These are phyloP conservation scores for Coemansia sp. DNA, from an alignment of 192 early-diverging fungal genomes.

Conservation along the genomic window DNA sequence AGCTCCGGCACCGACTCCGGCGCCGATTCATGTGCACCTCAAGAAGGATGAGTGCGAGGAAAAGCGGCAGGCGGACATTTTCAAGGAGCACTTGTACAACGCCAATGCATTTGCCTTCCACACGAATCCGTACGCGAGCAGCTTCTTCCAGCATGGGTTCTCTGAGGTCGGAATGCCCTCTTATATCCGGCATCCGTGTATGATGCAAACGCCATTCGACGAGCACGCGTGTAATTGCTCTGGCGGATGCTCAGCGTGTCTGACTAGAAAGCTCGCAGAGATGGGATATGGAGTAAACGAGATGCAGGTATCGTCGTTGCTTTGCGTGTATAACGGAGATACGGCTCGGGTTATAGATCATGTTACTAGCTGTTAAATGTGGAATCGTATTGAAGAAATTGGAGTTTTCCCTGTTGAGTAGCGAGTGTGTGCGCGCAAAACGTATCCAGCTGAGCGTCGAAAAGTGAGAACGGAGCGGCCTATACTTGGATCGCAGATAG, in stretches of 20 bases:
- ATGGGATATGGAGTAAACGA: slow-evolving; percentile 6
- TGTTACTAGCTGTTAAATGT: background rate
- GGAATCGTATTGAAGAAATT: background rate
- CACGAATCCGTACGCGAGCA: slow-evolving; percentile 39
- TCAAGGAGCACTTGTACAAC: slow-evolving; percentile 22
- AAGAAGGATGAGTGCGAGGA: background rate
- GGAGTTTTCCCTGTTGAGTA: too few species aligned
- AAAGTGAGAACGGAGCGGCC: too few species aligned
- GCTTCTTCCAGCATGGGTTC: slow-evolving; percentile 48
- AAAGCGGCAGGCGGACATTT: slow-evolving; percentile 15
- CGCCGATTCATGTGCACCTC: background rate
- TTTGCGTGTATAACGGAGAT: slow-evolving; percentile 8
- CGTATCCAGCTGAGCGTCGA: too few species aligned
- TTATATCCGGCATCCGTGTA: slow-evolving; percentile 28
- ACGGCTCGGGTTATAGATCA: background rate
- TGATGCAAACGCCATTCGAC: slow-evolving; percentile 45
- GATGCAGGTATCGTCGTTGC: slow-evolving; percentile 6
- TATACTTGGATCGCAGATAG: too few species aligned
- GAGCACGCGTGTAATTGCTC: slow-evolving; percentile 15
- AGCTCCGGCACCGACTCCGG: background rate
- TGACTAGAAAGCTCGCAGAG: background rate
- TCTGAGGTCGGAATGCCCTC: slow-evolving; percentile 38
- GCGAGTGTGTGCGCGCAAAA: too few species aligned
- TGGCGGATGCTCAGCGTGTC: slow-evolving; percentile 6
- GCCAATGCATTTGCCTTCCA: slow-evolving; percentile 43